Percentiles rank a stretch among this genome's conserved stretches.
Evolutionary conservation across 768 basidiomycete genomes (phyloP).

Genomic region (Tricholoma sp.): DNA sequence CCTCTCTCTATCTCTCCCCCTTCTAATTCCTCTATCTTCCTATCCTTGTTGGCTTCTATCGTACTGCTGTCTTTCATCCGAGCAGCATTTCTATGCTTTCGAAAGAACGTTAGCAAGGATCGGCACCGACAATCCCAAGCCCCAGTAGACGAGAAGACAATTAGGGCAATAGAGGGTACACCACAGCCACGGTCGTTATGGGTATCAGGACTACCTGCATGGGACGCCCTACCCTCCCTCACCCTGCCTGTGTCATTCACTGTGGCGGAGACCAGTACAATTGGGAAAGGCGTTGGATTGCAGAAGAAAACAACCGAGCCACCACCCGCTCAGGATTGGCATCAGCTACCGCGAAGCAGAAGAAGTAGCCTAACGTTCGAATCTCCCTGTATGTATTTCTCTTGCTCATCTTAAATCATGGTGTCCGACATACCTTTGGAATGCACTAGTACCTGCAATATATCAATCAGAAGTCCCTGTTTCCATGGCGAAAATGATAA

Average conservation of each 20-base stretch:
- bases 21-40: constrained; percentile 21
- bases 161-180: constrained; percentile 5
- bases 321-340: constrained; percentile 12
- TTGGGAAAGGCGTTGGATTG: constrained; percentile 19
- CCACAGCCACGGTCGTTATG: constrained; percentile 16
- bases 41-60: constrained; percentile 23
- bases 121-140: constrained; percentile 7
- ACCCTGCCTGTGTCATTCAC: constrained; percentile 22
- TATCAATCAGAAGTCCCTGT: constrained; percentile 38
- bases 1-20: constrained; percentile 15
- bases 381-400: constrained; percentile 17
- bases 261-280: constrained; percentile 9
- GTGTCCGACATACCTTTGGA: neutral
- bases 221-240: constrained; percentile 21
- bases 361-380: constrained; percentile 23
- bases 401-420: neutral
- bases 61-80: constrained; percentile 21
- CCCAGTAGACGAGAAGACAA: constrained; percentile 14
- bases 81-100: constrained; percentile 14
- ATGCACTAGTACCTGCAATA: constrained; percentile 31
- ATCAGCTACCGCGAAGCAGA: constrained; percentile 9
- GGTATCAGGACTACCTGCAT: constrained; percentile 19
- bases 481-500: constrained; percentile 50
- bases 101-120: constrained; percentile 7
- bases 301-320: constrained; percentile 14